A percentile compares a stretch with the other conserved stretches of the same genome.
These are phyloP conservation scores for Powellomyces hirtus DNA, from an alignment of 192 early-diverging fungal genomes.

Conservation along the genomic window DNA sequence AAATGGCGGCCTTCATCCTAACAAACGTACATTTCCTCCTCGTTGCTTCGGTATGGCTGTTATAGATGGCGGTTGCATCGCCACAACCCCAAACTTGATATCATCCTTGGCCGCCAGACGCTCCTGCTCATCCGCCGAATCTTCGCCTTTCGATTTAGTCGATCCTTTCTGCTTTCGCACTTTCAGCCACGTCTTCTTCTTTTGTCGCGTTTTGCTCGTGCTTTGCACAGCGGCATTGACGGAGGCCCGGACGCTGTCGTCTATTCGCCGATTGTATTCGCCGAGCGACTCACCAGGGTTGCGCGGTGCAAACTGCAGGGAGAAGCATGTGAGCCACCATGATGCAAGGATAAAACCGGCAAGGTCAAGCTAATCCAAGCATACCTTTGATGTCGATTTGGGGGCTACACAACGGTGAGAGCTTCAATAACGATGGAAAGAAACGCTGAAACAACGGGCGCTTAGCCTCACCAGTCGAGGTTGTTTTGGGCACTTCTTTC, in stretches of 20 bases:
- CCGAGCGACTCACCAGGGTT: background rate
- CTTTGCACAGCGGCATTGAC: conserved; percentile 21
- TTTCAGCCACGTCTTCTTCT: conserved; percentile 22
- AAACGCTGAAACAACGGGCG: too few relatives aligned
- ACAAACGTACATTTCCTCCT: conserved; percentile 13
- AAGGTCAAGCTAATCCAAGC: too few relatives aligned
- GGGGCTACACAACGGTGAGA: too few relatives aligned
- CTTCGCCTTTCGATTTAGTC: background rate
- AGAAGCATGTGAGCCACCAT: too few relatives aligned
- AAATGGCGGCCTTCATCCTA: background rate
- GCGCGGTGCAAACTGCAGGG: conserved; percentile 1
- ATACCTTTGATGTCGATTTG: too few relatives aligned
- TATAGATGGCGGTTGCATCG: conserved; percentile 25
- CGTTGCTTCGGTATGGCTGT: conserved; percentile 26
- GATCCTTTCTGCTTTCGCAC: conserved; percentile 6
- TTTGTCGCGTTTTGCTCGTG: conserved; percentile 17
- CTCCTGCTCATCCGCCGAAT: conserved; percentile 13
- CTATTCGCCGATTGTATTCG: conserved; percentile 17
- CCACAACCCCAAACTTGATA: conserved; percentile 28
- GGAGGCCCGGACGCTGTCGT: conserved; percentile 14
- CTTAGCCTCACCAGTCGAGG: too few relatives aligned
- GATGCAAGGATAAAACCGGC: too few relatives aligned
- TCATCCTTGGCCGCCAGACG: background rate
- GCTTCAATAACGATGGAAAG: too few relatives aligned
- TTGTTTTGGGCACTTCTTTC: background rate